Conservation (phyloP, 345 rosid species). For the Rubroshorea leprosula region DNA sequence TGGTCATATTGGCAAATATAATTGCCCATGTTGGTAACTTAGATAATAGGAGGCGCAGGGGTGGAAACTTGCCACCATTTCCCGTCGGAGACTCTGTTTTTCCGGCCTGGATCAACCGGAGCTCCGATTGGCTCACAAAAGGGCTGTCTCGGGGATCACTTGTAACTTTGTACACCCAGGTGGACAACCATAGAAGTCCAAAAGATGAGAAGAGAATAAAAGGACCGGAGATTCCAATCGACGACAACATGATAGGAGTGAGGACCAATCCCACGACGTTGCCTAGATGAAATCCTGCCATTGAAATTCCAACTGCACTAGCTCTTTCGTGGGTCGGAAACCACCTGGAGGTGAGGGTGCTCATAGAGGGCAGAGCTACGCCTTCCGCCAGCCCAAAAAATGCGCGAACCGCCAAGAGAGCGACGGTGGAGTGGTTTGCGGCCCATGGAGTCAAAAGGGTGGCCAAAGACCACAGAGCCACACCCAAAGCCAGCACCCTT, state of each 20-base stretch:
- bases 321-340: slow-evolving; percentile 80
- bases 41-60: slow-evolving; percentile 51
- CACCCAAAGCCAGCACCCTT: slow-evolving; percentile 80
- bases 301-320: slow-evolving; percentile 81
- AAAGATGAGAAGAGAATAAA: slow-evolving; percentile 70
- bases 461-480: slow-evolving; percentile 85
- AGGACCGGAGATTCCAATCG: slow-evolving; percentile 69
- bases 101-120: slow-evolving; percentile 64
- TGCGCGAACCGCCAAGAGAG: slow-evolving; percentile 62
- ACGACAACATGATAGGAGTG: slow-evolving; percentile 74
- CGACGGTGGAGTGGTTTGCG: slow-evolving; percentile 69
- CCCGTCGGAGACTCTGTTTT: slow-evolving; percentile 32
- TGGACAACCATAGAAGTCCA: slow-evolving; percentile 64
- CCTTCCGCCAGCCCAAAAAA: slow-evolving; percentile 95
- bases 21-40: slow-evolving; percentile 88
- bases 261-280: slow-evolving; percentile 74
- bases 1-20: slow-evolving; percentile 74
- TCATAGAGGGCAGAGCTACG: slow-evolving; percentile 87
- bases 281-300: slow-evolving; percentile 98
- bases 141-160: slow-evolving; percentile 65
- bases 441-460: slow-evolving; percentile 92
- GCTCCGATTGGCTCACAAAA: slow-evolving; percentile 50
- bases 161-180: slow-evolving; percentile 56
- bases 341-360: slow-evolving; percentile 82
- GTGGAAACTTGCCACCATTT: slow-evolving; percentile 33